Conservation (phyloP, 495 filamentous ascomycete genomes). For the Hypoxylon trugodes region DNA sequence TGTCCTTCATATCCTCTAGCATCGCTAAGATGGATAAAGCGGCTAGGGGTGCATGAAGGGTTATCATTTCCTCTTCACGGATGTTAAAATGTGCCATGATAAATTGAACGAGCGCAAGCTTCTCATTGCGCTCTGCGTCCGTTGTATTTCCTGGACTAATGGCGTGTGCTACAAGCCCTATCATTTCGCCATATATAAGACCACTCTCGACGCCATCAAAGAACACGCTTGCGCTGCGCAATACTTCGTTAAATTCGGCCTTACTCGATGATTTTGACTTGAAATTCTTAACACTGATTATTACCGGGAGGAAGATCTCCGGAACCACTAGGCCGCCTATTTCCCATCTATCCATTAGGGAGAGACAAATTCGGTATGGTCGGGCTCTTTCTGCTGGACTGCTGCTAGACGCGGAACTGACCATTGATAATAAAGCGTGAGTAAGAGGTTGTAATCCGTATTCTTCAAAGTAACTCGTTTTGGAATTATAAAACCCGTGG, state of each 20-base stretch:
- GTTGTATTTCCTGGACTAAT: conserved; percentile 57
- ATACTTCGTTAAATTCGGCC: conserved; percentile 81
- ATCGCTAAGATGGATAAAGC: conserved; percentile 73
- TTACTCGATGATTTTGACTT: conserved; percentile 65
- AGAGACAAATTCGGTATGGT: conserved; percentile 90
- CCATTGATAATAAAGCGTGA: conserved; percentile 77
- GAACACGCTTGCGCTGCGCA: conserved; percentile 91
- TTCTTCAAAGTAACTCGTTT: conserved; percentile 79
- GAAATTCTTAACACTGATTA: conserved; percentile 78
- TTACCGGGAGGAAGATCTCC: conserved; percentile 85
- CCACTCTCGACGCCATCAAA: conserved; percentile 97
- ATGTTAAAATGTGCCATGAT: conserved; percentile 90
- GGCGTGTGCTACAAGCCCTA: conserved; percentile 64
- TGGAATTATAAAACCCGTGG: conserved; percentile 51
- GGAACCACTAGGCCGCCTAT: conserved; percentile 90
- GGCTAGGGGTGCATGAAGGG: conserved; percentile 81
- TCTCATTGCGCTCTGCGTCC: conserved; percentile 57
- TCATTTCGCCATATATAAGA: conserved; percentile 87
- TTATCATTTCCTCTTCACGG: conserved; percentile 93
- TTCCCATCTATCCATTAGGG: conserved; percentile 98
- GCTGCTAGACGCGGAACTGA: conserved; percentile 60
- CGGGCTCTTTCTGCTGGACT: conserved; percentile 76
- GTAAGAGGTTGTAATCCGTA: conserved; percentile 79
- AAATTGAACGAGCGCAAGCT: conserved; percentile 79
- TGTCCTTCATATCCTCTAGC: conserved; percentile 55